Evolutionary conservation across 1,139 yeast genomes (phyloP).

Genomic region (Zygoascus meyerae): DNA sequence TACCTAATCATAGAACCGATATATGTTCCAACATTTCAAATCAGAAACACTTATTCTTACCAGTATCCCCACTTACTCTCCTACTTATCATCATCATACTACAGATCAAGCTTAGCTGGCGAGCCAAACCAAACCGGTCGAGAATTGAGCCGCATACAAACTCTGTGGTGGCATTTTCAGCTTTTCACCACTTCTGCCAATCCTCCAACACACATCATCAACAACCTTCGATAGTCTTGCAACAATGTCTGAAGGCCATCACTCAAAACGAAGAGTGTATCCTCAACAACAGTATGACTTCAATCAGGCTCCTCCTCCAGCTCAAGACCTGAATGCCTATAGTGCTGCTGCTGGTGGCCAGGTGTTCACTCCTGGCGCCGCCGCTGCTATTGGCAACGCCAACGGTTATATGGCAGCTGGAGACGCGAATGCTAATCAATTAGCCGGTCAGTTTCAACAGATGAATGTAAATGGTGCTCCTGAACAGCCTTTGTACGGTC

Average conservation of each 20-base stretch:
- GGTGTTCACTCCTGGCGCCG: constrained; percentile 20
- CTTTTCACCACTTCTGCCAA: constrained; percentile 2
- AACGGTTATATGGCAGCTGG: constrained; percentile 10
- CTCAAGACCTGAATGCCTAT: constrained; percentile 27
- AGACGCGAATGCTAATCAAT: constrained; percentile 16
- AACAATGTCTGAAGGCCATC: constrained; percentile 14
- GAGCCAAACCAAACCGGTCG: too few species aligned
- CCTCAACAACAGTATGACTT: constrained; percentile 56
- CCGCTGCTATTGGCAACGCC: constrained; percentile 12
- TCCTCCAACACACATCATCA: constrained; percentile 12
- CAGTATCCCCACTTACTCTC: too few species aligned
- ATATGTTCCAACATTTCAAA: too few species aligned
- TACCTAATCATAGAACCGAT: too few species aligned
- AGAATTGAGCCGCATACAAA: background rate
- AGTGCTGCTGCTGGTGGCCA: constrained; percentile 14
- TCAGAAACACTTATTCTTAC: too few species aligned
- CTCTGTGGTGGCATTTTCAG: constrained; percentile 7
- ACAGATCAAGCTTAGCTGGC: too few species aligned
- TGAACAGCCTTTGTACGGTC: constrained; percentile 5
- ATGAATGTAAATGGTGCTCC: constrained; percentile 23
- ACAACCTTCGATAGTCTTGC: constrained; percentile 3
- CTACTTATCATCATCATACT: too few species aligned
- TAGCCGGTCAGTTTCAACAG: constrained; percentile 25
- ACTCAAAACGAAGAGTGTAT: constrained; percentile 33
- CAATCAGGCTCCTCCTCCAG: constrained; percentile 34